Evolutionary conservation across 306 rosid genomes (phyloP).

Genomic region (Lablab purpureus): DNA sequence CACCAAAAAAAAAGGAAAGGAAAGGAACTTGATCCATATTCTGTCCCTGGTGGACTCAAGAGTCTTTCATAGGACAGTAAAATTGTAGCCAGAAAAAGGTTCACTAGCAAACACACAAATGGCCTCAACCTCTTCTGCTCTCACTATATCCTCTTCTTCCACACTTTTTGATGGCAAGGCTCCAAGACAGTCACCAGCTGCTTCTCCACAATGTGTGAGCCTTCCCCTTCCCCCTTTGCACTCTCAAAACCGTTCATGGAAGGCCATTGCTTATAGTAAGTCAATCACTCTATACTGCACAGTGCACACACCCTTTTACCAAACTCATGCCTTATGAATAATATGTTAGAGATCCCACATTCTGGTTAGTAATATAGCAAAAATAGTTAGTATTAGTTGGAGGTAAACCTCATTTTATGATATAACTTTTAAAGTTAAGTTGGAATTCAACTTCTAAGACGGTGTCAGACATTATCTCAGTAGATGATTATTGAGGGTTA

Average conservation of each 20-base stretch:
- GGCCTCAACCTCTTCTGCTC: constrained; percentile 82
- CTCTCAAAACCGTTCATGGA: constrained; percentile 68
- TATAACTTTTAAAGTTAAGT: too few species aligned
- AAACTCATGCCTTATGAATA: not conserved
- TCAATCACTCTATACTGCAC: not conserved
- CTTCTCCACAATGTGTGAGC: constrained; percentile 79
- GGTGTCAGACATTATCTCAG: too few species aligned
- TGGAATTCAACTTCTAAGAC: too few species aligned
- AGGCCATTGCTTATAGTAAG: constrained; percentile 76
- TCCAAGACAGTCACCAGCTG: constrained; percentile 58
- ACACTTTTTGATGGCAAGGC: constrained; percentile 67
- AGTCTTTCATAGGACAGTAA: constrained; percentile 42
- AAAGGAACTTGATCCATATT: constrained; percentile 23
- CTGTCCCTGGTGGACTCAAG: constrained; percentile 39
- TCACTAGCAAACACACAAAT: constrained; percentile 49
- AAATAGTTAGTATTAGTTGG: not conserved
- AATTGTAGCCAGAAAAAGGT: constrained; percentile 26
- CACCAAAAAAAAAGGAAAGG: not conserved
- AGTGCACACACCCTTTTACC: not conserved
- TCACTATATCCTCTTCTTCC: constrained; percentile 76
- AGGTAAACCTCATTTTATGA: too few species aligned
- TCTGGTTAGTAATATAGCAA: not conserved
- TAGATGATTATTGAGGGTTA: too few species aligned
- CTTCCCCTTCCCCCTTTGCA: constrained; percentile 68
- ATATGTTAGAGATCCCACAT: not conserved